Percentiles rank a stretch among this genome's conserved stretches.
phyloP scores from a whole-genome alignment of 805 yeast genomes.

The Komagataella mondaviorum region DNA sequence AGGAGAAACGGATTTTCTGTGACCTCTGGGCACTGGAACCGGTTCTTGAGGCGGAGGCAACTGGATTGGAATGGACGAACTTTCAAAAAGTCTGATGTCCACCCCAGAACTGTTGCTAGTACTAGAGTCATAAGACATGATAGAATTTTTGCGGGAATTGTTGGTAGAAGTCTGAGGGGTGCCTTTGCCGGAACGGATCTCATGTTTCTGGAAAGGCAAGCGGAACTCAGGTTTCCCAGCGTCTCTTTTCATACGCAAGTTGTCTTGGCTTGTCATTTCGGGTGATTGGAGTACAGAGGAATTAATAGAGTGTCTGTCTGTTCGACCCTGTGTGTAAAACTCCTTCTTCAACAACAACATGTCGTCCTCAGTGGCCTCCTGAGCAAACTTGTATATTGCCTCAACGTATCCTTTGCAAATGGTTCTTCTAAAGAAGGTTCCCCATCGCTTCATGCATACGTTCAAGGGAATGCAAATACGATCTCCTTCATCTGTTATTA shows the following conservation, averaged over 20 bases:
- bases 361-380: background rate
- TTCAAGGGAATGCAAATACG: slow-evolving; percentile 48
- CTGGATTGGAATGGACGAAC: background rate
- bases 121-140: background rate
- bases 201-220: background rate
- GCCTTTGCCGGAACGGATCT: background rate
- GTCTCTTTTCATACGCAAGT: background rate
- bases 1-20: background rate
- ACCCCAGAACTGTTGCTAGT: background rate
- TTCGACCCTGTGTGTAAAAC: background rate
- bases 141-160: background rate
- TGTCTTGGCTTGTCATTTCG: background rate
- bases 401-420: slow-evolving; percentile 52
- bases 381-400: slow-evolving; percentile 24
- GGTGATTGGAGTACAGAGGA: background rate
- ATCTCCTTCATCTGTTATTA: slow-evolving; percentile 58
- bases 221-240: background rate
- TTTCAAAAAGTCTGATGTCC: background rate
- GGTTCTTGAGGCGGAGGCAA: background rate
- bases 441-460: slow-evolving; percentile 66
- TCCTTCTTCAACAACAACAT: background rate
- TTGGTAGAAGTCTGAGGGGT: background rate
- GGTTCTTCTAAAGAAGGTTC: slow-evolving; percentile 49
- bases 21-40: background rate
- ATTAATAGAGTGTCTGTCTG: background rate